Base-by-base conservation (phyloP, 2,329 filamentous ascomycete species). In the Metarhizium sp. region DNA sequence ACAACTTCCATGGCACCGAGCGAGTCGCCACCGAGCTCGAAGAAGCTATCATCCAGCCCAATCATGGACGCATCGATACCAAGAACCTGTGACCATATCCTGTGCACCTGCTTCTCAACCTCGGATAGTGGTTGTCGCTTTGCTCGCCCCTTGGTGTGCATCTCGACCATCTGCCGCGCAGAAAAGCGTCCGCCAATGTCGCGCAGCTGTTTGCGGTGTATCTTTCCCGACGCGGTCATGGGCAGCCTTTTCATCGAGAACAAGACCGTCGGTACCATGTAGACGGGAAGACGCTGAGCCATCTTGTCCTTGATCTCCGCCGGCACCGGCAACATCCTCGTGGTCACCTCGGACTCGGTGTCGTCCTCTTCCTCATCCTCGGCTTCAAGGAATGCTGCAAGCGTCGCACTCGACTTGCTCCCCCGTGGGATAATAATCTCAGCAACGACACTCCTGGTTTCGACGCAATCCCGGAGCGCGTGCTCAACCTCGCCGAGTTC, bases 251-350 rank as follows among this genome's bases (percentile, higher is more conserved):
- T 60, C 11, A 76, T 60, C 7, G 71, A 71, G 32, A 76, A 68
- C 49, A 73, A 73, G 2, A 67, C 68, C 0, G 70, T 67, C 4
- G 74, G 73, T 0, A 75, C 67, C 73, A 75, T 75, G 60, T 75
- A 75, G 30, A 59, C 7, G 67, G 66, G 7, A 69, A 61, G 40
- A 67, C 63, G 20, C 11, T 40, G 25, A 25, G 25, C 25, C 25
- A 25, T 25, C 25, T 25, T 25, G 25, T 25, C 25, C 25, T 25
- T 25, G 25, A 25, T 25, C 25, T 25, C 25, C 25, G 25, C 25
- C 25, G 25, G 25, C 25, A 25, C 25, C 25, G 25, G 25, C 25
- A 25, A 25, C 25, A 25, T 25, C 25, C 25, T 25, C 25, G 25
- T 1, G 25, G 25, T 25, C 25, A 25, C 25, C 25, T 25, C 25